A percentile compares a stretch with the other conserved stretches of the same genome.
phyloP scores from a whole-genome alignment of 163 green algal species.

The Scenedesmus sp. region DNA sequence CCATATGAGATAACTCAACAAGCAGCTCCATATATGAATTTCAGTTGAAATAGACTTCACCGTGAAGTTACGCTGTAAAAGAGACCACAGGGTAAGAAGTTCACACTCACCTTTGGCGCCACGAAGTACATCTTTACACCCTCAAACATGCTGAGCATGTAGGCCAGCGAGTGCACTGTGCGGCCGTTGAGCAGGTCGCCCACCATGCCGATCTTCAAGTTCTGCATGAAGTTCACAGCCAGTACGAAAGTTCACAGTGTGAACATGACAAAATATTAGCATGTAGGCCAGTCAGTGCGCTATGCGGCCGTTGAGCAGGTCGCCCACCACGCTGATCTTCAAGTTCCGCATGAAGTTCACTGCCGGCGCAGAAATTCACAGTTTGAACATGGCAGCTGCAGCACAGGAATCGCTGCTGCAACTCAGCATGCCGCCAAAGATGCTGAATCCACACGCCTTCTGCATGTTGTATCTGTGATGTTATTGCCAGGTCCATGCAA shows the following conservation, averaged over 20 bases:
- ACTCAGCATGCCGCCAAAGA: no score
- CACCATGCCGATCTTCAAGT: conserved; percentile 93
- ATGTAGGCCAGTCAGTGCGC: neutral
- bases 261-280: neutral
- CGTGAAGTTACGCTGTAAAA: neutral
- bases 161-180: conserved; percentile 90
- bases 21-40: neutral
- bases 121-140: conserved; percentile 95
- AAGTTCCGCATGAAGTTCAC: conserved; percentile 71
- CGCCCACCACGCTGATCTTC: conserved; percentile 92
- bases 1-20: neutral
- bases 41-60: neutral
- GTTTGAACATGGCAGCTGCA: neutral
- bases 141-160: conserved; percentile 88
- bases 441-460: no score
- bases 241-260: neutral
- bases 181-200: conserved; percentile 97
- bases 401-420: no score
- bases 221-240: conserved; percentile 53
- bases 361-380: neutral
- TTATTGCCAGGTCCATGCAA: no score
- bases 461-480: no score
- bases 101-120: conserved; percentile 68
- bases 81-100: neutral
- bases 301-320: conserved; percentile 94